These are phyloP conservation scores for Penicillium canescens DNA, from an alignment of 495 filamentous ascomycete genomes.

Conservation along the genomic window DNA sequence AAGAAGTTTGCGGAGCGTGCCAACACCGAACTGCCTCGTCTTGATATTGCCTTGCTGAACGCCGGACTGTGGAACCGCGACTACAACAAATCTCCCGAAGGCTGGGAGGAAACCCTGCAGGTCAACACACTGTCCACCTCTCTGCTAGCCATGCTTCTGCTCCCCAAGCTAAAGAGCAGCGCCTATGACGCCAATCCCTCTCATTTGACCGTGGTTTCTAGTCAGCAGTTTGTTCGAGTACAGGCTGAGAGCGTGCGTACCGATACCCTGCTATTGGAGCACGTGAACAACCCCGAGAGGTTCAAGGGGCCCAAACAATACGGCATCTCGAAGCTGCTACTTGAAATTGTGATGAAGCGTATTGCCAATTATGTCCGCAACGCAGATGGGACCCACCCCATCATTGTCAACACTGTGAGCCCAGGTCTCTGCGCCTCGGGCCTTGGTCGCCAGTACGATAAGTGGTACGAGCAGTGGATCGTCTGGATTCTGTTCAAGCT, in stretches of 20 bases:
- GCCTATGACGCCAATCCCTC: conserved; percentile 25
- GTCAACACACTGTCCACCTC: conserved; percentile 61
- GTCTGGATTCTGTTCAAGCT: conserved; percentile 39
- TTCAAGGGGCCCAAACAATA: conserved; percentile 44
- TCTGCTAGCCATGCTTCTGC: conserved; percentile 54
- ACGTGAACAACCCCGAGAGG: conserved; percentile 29
- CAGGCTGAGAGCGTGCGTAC: conserved; percentile 34
- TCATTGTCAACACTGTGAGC: conserved; percentile 48
- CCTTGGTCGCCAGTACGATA: conserved; percentile 40
- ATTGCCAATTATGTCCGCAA: conserved; percentile 33
- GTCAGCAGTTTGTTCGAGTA: conserved; percentile 42
- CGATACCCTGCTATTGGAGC: conserved; percentile 30
- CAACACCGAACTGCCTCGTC: conserved; percentile 32
- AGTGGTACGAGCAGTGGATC: conserved; percentile 37
- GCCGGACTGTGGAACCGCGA: conserved; percentile 43
- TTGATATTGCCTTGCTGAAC: conserved; percentile 49
- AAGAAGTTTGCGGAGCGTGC: conserved; percentile 44
- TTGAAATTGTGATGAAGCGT: conserved; percentile 45
- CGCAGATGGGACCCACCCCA: conserved; percentile 35
- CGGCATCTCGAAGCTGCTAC: conserved; percentile 46
- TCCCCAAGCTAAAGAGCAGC: conserved; percentile 46
- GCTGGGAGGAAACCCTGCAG: conserved; percentile 56
- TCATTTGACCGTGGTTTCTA: conserved; percentile 43
- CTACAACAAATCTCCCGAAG: conserved; percentile 39
- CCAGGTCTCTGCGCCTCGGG: conserved; percentile 44